These are phyloP conservation scores for Cutaneotrichosporon daszewskae DNA, from an alignment of 1,284 basidiomycete genomes.

Conservation along the genomic window DNA sequence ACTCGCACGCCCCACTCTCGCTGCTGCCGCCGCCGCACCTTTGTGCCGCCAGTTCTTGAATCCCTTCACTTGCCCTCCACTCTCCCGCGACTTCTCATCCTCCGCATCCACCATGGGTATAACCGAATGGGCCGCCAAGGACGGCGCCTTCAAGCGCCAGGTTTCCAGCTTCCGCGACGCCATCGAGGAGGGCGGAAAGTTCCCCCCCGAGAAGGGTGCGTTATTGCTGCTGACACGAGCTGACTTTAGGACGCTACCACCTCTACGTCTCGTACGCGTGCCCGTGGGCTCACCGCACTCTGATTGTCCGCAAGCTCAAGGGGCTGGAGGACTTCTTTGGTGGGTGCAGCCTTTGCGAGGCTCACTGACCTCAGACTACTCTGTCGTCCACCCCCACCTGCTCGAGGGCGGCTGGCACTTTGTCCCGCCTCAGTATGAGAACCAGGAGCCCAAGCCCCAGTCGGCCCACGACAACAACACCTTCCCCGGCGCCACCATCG, in stretches of 20 bases:
- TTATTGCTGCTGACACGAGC: constrained; percentile 12
- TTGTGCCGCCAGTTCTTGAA: too few relatives aligned
- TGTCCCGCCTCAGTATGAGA: constrained; percentile 48
- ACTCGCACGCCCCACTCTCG: too few relatives aligned
- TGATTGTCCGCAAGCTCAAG: constrained; percentile 86
- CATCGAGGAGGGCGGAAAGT: constrained; percentile 68
- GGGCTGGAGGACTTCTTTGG: constrained; percentile 79
- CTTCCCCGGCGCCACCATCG: constrained; percentile 65
- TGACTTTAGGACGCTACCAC: constrained; percentile 70
- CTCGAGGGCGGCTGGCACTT: constrained; percentile 84
- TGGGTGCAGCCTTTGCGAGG: constrained; percentile 44
- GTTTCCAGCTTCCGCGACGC: constrained; percentile 66
- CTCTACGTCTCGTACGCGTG: constrained; percentile 79
- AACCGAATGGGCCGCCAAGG: constrained; percentile 55
- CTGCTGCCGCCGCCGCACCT: too few relatives aligned
- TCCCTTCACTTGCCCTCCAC: too few relatives aligned
- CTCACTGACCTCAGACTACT: constrained; percentile 55
- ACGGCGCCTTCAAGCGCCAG: constrained; percentile 78
- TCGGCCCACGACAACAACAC: constrained; percentile 50
- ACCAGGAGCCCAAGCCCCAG: constrained; percentile 22
- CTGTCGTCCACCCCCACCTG: constrained; percentile 80
- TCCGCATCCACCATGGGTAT: constrained; percentile 51
- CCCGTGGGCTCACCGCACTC: constrained; percentile 85
- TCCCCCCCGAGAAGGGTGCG: constrained; percentile 72
- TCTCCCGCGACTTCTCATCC: constrained; percentile 4